phyloP scores from a whole-genome alignment of 2,329 filamentous ascomycete genomes.

The Dothistroma pini region DNA sequence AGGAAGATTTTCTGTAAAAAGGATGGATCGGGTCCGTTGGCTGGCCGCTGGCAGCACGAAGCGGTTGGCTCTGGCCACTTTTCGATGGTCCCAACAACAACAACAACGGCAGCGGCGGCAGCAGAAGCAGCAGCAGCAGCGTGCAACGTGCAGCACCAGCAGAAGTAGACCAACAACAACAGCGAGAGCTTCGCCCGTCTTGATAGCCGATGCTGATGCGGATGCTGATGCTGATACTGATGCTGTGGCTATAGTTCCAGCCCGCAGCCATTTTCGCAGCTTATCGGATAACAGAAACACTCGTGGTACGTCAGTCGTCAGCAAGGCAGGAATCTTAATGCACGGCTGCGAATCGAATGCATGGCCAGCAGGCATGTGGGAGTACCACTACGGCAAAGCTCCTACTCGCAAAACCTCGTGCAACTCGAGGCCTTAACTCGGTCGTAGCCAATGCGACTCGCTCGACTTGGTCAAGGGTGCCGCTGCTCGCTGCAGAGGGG shows the following conservation, averaged over 20 bases:
- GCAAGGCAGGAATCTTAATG: background rate
- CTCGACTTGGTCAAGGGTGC: background rate
- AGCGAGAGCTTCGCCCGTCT: background rate
- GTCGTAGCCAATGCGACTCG: background rate
- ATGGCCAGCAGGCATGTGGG: background rate
- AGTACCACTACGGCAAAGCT: too few relatives aligned
- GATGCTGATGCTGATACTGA: background rate
- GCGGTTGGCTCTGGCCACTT: background rate
- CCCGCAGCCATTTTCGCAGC: background rate
- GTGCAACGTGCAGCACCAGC: background rate
- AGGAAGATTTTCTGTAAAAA: background rate
- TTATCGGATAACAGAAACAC: constrained; percentile 13
- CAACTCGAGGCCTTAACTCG: too few relatives aligned
- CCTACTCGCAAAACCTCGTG: background rate
- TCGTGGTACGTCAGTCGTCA: constrained; percentile 6
- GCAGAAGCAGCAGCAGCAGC: background rate
- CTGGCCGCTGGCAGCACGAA: background rate
- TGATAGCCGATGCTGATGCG: too few relatives aligned
- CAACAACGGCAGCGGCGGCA: background rate
- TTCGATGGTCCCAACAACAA: background rate
- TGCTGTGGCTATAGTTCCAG: background rate
- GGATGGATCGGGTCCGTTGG: background rate
- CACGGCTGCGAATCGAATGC: background rate
- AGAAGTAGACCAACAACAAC: background rate
- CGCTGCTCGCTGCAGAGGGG: too few relatives aligned